phyloP scores from a whole-genome alignment of 2,329 filamentous ascomycete genomes.

The Pestalotiopsis sp. region DNA sequence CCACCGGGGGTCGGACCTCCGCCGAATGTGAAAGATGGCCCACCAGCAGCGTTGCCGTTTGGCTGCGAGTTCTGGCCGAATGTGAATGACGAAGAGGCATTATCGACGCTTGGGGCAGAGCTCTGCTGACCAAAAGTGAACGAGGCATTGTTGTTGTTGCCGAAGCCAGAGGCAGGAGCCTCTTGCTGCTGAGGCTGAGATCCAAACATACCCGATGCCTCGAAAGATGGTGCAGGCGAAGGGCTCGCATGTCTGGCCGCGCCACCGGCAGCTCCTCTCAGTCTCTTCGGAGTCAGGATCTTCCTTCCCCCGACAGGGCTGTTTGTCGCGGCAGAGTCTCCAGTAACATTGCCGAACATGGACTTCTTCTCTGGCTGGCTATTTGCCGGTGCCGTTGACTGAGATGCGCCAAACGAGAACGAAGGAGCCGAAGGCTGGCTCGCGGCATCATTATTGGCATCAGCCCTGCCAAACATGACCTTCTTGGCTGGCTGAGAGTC shows the following conservation, averaged over 20 bases:
- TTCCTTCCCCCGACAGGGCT: conserved; percentile 7
- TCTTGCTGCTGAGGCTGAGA: conserved; percentile 45
- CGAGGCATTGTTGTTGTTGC: conserved; percentile 18
- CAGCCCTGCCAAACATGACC: conserved; percentile 11
- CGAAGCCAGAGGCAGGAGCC: conserved; percentile 17
- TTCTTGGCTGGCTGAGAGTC: conserved; percentile 11
- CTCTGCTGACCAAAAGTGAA: conserved; percentile 21
- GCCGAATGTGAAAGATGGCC: conserved; percentile 26
- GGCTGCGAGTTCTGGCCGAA: conserved; percentile 14
- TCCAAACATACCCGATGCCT: conserved; percentile 32
- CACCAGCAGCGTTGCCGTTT: conserved; percentile 16
- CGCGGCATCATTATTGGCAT: not conserved
- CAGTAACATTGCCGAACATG: conserved; percentile 4
- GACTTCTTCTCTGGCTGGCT: conserved; percentile 9
- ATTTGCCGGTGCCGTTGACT: not conserved
- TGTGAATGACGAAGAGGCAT: conserved; percentile 13
- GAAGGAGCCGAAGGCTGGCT: conserved; percentile 2
- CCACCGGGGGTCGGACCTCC: conserved; percentile 21
- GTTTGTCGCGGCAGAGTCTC: not conserved
- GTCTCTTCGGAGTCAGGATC: conserved; percentile 10
- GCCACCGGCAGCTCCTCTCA: not conserved
- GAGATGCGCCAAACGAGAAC: conserved; percentile 26
- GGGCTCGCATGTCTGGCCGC: not conserved
- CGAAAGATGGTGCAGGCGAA: conserved; percentile 28
- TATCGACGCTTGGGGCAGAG: conserved; percentile 31